Conservation (phyloP, 1,284 basidiomycete genomes). For the Leccinum pachyderme region DNA sequence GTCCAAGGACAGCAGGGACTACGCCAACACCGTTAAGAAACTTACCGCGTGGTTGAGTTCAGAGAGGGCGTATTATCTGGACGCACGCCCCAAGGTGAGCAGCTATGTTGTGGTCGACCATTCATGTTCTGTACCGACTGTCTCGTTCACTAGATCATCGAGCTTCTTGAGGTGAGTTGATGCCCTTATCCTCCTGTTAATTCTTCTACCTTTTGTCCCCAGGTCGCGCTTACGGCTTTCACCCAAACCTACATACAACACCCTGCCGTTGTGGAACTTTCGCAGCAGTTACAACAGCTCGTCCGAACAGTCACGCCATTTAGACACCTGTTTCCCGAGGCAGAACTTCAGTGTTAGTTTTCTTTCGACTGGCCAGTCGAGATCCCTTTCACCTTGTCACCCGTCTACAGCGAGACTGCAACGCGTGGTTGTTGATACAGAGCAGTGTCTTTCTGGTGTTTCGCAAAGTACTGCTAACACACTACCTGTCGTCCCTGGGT, state of each 20-base stretch:
- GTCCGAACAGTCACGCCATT: slow-evolving; percentile 23
- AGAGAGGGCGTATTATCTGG: slow-evolving; percentile 33
- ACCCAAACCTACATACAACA: slow-evolving; percentile 8
- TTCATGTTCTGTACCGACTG: not conserved
- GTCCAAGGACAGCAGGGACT: slow-evolving; percentile 25
- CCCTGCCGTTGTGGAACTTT: slow-evolving; percentile 2
- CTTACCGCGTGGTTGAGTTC: slow-evolving; percentile 25
- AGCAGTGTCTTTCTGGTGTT: not conserved
- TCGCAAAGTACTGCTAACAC: not conserved
- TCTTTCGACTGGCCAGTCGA: not conserved
- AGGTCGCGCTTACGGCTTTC: slow-evolving; percentile 26
- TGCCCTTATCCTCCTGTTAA: not conserved
- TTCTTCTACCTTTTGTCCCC: not conserved
- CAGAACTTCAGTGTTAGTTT: slow-evolving; percentile 24
- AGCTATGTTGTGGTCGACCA: not conserved
- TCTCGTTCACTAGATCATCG: slow-evolving; percentile 22
- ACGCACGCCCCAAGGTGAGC: slow-evolving; percentile 29
- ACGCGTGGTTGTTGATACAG: slow-evolving; percentile 14
- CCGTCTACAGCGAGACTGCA: slow-evolving; percentile 19
- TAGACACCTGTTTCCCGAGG: slow-evolving; percentile 19
- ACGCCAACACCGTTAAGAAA: slow-evolving; percentile 18
- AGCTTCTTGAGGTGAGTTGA: slow-evolving; percentile 28
- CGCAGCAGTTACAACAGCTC: slow-evolving; percentile 17
- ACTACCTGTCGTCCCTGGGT: slow-evolving; percentile 9
- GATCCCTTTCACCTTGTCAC: not conserved